These are phyloP conservation scores for Elsinoe ampelina DNA, from an alignment of 2,329 filamentous ascomycete genomes.

Conservation along the genomic window DNA sequence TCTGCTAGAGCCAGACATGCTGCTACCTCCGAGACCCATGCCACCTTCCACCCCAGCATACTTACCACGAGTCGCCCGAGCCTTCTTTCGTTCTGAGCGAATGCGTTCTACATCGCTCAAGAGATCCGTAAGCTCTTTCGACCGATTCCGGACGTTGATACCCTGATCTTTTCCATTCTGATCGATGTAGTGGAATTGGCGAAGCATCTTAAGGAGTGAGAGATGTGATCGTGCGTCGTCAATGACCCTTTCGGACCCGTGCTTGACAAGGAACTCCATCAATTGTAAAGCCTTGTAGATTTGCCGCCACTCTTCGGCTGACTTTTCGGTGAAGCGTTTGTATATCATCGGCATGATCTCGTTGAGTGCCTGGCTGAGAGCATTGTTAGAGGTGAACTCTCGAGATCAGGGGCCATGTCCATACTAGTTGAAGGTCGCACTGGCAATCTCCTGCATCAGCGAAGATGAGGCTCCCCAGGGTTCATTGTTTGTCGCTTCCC, in stretches of 20 bases:
- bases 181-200: constrained; percentile 96
- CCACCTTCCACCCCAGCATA: constrained; percentile 92
- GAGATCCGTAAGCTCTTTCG: constrained; percentile 92
- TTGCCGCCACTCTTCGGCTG: constrained; percentile 96
- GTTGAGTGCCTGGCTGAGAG: constrained; percentile 76
- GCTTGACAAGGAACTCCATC: constrained; percentile 94
- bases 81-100: constrained; percentile 69
- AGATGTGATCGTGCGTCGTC: constrained; percentile 94
- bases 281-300: constrained; percentile 97
- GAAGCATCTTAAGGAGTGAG: constrained; percentile 92
- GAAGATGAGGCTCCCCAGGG: constrained; percentile 84
- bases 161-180: constrained; percentile 96
- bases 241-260: constrained; percentile 93
- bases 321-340: constrained; percentile 96
- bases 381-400: constrained; percentile 21
- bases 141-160: constrained; percentile 91
- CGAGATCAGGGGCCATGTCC: constrained; percentile 26
- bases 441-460: constrained; percentile 95
- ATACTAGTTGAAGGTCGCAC: constrained; percentile 96
- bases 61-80: constrained; percentile 80
- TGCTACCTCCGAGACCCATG: constrained; percentile 48
- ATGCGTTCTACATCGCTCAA: constrained; percentile 86
- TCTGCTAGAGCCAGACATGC: constrained; percentile 45
- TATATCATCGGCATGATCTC: constrained; percentile 99
- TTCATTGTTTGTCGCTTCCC: constrained; percentile 98